Percentiles rank a stretch among this genome's conserved stretches.
phyloP scores from a whole-genome alignment of 2,329 filamentous ascomycete genomes.

The Pseudocercospora eumusae region DNA sequence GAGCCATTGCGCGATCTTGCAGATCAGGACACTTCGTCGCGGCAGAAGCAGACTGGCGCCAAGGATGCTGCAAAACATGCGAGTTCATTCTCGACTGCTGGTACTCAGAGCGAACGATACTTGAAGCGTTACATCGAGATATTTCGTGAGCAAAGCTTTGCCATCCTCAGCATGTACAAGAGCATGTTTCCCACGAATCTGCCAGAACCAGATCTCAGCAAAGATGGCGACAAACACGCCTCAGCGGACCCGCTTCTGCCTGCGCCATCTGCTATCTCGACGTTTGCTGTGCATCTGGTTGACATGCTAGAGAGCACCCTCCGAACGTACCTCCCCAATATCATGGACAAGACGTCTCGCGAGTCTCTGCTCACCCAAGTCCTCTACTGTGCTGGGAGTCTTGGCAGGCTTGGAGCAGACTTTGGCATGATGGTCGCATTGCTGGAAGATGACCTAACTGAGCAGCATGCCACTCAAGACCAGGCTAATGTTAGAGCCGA shows the following conservation, averaged over 20 bases:
- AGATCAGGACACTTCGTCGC: slow-evolving; percentile 71
- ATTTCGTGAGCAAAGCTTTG: slow-evolving; percentile 95
- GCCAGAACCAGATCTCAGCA: slow-evolving; percentile 34
- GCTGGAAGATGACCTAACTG: slow-evolving; percentile 49
- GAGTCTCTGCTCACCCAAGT: slow-evolving; percentile 92
- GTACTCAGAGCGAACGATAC: slow-evolving; percentile 91
- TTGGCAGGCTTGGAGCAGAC: slow-evolving; percentile 86
- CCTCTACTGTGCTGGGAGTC: slow-evolving; percentile 85
- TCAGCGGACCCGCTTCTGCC: slow-evolving; percentile 48
- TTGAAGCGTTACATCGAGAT: slow-evolving; percentile 96
- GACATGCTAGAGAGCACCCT: slow-evolving; percentile 78
- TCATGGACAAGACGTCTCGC: slow-evolving; percentile 74
- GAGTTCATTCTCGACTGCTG: slow-evolving; percentile 56
- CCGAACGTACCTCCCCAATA: slow-evolving; percentile 73
- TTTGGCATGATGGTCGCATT: slow-evolving; percentile 84
- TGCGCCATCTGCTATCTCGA: slow-evolving; percentile 74
- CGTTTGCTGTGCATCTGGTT: slow-evolving; percentile 81
- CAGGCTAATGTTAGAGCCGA: slow-evolving; percentile 54
- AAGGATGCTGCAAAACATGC: slow-evolving; percentile 46
- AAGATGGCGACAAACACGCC: neutral
- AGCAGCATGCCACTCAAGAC: slow-evolving; percentile 53
- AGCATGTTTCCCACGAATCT: slow-evolving; percentile 74
- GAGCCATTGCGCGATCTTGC: slow-evolving; percentile 84
- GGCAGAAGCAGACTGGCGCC: slow-evolving; percentile 34
- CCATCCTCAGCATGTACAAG: slow-evolving; percentile 90